Evolutionary conservation across 2,329 filamentous ascomycete genomes (phyloP).

Genomic region (Fusarium chuoi): DNA sequence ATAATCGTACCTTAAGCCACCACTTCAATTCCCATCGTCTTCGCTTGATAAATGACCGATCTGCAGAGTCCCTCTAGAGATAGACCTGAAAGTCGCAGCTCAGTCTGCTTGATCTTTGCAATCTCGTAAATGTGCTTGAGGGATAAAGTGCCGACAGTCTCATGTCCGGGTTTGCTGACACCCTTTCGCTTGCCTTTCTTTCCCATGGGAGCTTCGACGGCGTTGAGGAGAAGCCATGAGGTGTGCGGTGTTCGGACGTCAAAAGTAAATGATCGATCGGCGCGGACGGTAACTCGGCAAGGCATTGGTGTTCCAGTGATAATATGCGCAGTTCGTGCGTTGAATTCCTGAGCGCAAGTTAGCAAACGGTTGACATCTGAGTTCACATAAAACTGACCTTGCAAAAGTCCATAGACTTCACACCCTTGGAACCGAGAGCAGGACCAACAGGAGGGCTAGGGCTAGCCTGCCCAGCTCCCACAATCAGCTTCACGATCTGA

Average conservation of each 20-base stretch:
- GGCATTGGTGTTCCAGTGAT: slow-evolving; percentile 85
- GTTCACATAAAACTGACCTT: slow-evolving; percentile 70
- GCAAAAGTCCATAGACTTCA: slow-evolving; percentile 99
- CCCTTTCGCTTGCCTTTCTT: slow-evolving; percentile 85
- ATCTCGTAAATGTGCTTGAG: slow-evolving; percentile 98
- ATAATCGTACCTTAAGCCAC: slow-evolving; percentile 61
- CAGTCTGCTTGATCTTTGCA: slow-evolving; percentile 91
- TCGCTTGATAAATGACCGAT: slow-evolving; percentile 78
- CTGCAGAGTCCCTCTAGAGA: slow-evolving; percentile 77
- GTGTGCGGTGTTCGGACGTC: slow-evolving; percentile 95
- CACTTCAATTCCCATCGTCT: slow-evolving; percentile 78
- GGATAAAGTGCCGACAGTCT: slow-evolving; percentile 84
- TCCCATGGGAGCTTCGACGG: slow-evolving; percentile 74
- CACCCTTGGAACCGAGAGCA: slow-evolving; percentile 94
- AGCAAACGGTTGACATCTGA: slow-evolving; percentile 20
- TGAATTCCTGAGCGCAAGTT: slow-evolving; percentile 80
- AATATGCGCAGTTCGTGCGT: slow-evolving; percentile 90
- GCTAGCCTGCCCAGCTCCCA: slow-evolving; percentile 93
- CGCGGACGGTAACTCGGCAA: slow-evolving; percentile 88
- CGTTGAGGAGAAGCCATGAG: slow-evolving; percentile 86
- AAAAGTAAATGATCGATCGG: slow-evolving; percentile 93
- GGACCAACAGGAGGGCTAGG: slow-evolving; percentile 97
- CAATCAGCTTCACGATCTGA: slow-evolving; percentile 95
- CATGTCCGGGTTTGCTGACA: slow-evolving; percentile 77
- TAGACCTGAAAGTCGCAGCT: slow-evolving; percentile 77